Evolutionary conservation across 768 basidiomycete genomes (phyloP).

Genomic region (Kwoniella bestiolae): DNA sequence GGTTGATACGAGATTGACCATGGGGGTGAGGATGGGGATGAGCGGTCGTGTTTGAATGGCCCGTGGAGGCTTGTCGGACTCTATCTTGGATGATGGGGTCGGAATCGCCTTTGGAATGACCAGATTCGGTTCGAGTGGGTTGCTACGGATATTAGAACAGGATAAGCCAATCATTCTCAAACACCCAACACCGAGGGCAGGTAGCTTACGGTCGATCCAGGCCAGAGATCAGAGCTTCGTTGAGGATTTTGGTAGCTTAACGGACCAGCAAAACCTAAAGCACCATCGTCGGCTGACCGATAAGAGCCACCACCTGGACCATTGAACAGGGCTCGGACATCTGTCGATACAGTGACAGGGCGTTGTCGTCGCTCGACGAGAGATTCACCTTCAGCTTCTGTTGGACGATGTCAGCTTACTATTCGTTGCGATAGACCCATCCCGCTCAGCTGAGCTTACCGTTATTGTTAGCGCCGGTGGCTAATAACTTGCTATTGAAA

Average conservation of each 20-base stretch:
- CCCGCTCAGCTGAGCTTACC: constrained; percentile 61
- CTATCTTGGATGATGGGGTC: constrained; percentile 45
- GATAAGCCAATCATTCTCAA: not conserved
- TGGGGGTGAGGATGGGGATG: constrained; percentile 23
- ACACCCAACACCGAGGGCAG: not conserved
- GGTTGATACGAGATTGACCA: constrained; percentile 25
- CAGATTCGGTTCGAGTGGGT: constrained; percentile 21
- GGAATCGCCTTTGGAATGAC: constrained; percentile 44
- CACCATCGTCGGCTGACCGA: constrained; percentile 20
- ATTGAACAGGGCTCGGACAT: constrained; percentile 93
- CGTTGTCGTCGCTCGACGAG: constrained; percentile 67
- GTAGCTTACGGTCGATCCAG: constrained; percentile 23
- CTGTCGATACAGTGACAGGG: constrained; percentile 83
- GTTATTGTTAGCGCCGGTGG: constrained; percentile 69
- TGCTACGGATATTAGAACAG: not conserved
- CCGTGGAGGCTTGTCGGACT: constrained; percentile 37
- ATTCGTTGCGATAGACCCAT: not conserved
- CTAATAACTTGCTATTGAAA: constrained; percentile 91
- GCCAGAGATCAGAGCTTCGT: constrained; percentile 28
- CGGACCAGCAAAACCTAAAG: constrained; percentile 36
- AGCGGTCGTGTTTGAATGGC: constrained; percentile 9
- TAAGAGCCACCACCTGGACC: constrained; percentile 58
- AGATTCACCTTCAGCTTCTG: constrained; percentile 78
- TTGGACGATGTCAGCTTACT: constrained; percentile 7
- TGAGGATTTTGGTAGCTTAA: constrained; percentile 34